Base-by-base conservation (phyloP, 495 filamentous ascomycete species). In the Podospora comata region DNA sequence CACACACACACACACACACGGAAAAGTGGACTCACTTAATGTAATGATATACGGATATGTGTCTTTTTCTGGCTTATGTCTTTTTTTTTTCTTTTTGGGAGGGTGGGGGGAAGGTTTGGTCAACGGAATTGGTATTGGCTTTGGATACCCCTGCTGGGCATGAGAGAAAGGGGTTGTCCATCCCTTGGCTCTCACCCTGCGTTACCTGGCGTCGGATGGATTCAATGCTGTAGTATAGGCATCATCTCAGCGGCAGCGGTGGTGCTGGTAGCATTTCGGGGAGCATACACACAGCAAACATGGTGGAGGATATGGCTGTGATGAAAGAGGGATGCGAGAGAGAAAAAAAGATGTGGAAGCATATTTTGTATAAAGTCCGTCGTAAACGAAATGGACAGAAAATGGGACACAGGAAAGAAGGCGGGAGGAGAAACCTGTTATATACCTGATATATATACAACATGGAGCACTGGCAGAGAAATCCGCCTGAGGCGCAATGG, bases 141-240 rank as follows among this genome's bases (percentile, higher is more conserved):
- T 67, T 67, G 65, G 65, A 67, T 67, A 67, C 65, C 65, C 65
- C 57, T 32, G 26, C 23, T 48, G 13, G 39, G 39, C 39, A 48
- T 16, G 20, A 54, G 28, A 23, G 62, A 20, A 39, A 20, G 26
- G 34, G 39, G n/a, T 16, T 48, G 9, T 16, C 39, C 39, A 48
- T 48, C 39, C 39, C 39, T 48, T 48, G 39, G 39, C 39, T 48
- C 39, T 48, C 9, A 9, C 6, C 39, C 13, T 13, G 7, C 39
- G 13, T 48, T 48, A 13, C 13, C 39, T 48, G 39, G 39, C 39
- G 39, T 48, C 39, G 39, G 39, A 16, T 48, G 39, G 39, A 9
- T 48, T 48, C 15, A 48, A 48, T 48, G 39, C 39, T 48, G 13
- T 11, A 13, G 39, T 3, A 3, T 48, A 48, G 39, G 39, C 39